phyloP scores from a whole-genome alignment of 129 eudicot genomes.

The Tagetes patula region DNA sequence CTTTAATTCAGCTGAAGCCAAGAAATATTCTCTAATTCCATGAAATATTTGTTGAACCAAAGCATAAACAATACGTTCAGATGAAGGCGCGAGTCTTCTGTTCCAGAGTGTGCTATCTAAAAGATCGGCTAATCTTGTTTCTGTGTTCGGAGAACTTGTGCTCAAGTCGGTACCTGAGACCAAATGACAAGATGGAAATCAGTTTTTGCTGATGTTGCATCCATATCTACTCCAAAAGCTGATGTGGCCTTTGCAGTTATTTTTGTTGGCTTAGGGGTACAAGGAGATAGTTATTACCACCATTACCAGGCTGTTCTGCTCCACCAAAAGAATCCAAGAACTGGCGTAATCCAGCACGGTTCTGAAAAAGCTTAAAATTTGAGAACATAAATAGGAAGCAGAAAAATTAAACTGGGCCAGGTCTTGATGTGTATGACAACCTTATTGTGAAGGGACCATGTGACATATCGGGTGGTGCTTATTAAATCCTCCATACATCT shows the following conservation, averaged over 20 bases:
- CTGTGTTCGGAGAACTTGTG: slow-evolving; percentile 64
- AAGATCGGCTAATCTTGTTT: slow-evolving; percentile 91
- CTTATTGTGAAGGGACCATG: slow-evolving; percentile 99
- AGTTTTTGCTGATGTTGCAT: slow-evolving; percentile 13
- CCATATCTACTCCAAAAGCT: slow-evolving; percentile 12
- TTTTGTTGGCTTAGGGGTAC: not conserved
- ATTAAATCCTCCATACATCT: slow-evolving; percentile 98
- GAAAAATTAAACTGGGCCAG: not conserved
- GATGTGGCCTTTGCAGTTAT: not conserved
- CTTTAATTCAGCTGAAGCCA: slow-evolving; percentile 93
- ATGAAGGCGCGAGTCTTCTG: slow-evolving; percentile 92
- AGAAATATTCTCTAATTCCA: slow-evolving; percentile 89
- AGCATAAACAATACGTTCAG: slow-evolving; percentile 98
- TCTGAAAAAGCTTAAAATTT: slow-evolving; percentile 42
- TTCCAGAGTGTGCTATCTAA: slow-evolving; percentile 97
- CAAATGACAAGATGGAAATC: slow-evolving; percentile 38
- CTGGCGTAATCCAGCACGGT: slow-evolving; percentile 95
- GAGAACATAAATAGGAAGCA: slow-evolving; percentile 19
- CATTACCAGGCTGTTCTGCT: slow-evolving; percentile 60
- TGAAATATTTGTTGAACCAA: slow-evolving; percentile 97
- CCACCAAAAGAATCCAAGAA: slow-evolving; percentile 97
- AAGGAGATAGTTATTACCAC: slow-evolving; percentile 34
- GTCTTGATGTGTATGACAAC: slow-evolving; percentile 32
- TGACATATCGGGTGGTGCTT: slow-evolving; percentile 97
- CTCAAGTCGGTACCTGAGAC: slow-evolving; percentile 66